phyloP scores from a whole-genome alignment of 1,284 basidiomycete genomes.

The Erythrobasidium hasegawianum region DNA sequence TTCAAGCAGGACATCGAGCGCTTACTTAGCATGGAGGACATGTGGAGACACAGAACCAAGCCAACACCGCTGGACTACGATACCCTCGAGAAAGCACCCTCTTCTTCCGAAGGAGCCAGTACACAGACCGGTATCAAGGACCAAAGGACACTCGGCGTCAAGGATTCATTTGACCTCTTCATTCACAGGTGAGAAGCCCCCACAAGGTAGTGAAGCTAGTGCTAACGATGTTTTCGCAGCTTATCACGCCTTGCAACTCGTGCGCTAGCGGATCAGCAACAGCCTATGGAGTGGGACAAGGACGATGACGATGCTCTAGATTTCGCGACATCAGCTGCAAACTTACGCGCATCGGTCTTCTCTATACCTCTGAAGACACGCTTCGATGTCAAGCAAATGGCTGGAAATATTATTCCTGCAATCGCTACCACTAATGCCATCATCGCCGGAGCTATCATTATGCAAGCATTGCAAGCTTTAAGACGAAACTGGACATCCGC shows the following conservation, averaged over 20 bases:
- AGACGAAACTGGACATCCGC: constrained; percentile 39
- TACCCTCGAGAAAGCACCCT: constrained; percentile 56
- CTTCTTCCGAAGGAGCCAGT: constrained; percentile 35
- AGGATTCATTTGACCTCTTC: constrained; percentile 77
- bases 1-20: constrained; percentile 85
- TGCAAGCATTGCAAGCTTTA: constrained; percentile 83
- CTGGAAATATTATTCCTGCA: constrained; percentile 97
- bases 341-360: constrained; percentile 85
- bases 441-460: constrained; percentile 86
- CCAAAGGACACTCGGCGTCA: constrained; percentile 67
- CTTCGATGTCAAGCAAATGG: constrained; percentile 99
- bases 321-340: constrained; percentile 91
- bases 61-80: constrained; percentile 81
- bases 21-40: constrained; percentile 89
- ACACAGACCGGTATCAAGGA: constrained; percentile 62
- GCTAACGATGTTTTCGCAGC: constrained; percentile 52
- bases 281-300: constrained; percentile 85
- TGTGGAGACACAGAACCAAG: constrained; percentile 86
- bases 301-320: constrained; percentile 95
- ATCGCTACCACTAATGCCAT: constrained; percentile 99
- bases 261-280: constrained; percentile 66
- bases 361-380: constrained; percentile 83
- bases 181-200: constrained; percentile 75
- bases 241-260: constrained; percentile 72
- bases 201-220: too few relatives aligned